These are phyloP conservation scores for Kodamaea kaohsiungensis DNA, from an alignment of 805 yeast genomes.

Conservation along the genomic window DNA sequence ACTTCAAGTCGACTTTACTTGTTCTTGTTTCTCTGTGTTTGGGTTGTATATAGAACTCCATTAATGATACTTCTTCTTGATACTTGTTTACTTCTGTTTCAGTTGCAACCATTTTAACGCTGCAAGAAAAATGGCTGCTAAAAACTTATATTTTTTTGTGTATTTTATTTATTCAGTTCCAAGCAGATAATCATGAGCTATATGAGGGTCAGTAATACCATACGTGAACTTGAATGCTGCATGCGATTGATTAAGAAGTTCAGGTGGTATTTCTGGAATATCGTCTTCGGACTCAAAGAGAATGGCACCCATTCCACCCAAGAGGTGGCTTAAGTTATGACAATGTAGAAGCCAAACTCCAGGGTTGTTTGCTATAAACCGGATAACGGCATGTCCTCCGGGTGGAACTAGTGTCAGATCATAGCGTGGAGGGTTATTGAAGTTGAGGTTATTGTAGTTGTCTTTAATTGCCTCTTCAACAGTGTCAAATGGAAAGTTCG, in stretches of 20 bases:
- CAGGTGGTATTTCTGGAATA: conserved; percentile 12
- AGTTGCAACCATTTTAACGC: background rate
- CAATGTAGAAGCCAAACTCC: conserved; percentile 36
- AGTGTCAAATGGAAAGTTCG: conserved; percentile 24
- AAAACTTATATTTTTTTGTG: background rate
- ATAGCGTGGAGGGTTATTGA: conserved; percentile 23
- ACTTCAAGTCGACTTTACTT: background rate
- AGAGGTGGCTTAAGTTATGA: conserved; percentile 34
- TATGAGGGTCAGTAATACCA: conserved; percentile 3
- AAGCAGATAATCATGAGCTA: conserved; percentile 10
- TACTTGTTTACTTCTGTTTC: background rate
- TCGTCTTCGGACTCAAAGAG: conserved; percentile 17
- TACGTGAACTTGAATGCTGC: conserved; percentile 12
- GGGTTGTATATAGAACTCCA: background rate
- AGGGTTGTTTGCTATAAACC: conserved; percentile 34
- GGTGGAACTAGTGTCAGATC: conserved; percentile 30
- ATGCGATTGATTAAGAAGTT: conserved; percentile 9
- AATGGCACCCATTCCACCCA: conserved; percentile 33
- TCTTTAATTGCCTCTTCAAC: conserved; percentile 25
- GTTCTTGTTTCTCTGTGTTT: background rate
- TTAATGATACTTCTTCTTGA: background rate
- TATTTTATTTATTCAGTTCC: background rate
- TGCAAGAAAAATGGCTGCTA: conserved; percentile 7
- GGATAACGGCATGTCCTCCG: conserved; percentile 33
- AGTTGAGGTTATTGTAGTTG: conserved; percentile 18